Evolutionary conservation across 1,139 yeast genomes (phyloP), one percentile per base, ranked within the genome.

Genomic region (Suhomyces wounanorum): DNA sequence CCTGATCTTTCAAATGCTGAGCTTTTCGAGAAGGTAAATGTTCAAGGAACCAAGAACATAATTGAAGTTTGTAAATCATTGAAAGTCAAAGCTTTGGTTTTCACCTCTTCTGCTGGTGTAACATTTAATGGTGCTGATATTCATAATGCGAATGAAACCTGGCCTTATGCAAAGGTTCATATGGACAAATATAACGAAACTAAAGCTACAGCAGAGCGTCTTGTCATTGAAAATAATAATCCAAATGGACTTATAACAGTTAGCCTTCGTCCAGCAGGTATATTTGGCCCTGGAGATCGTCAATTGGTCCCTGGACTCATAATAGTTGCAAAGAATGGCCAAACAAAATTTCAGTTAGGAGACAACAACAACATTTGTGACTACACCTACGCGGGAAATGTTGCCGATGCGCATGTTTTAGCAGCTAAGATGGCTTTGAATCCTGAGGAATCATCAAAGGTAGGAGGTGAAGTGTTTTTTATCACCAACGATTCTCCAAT

Each of bases 351-450:
- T 68, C 99, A 95, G 69, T 77, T 95, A 47, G 99, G 99, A 57
- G 94, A 89, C 67, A 95, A 95, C 69, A 84, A 88, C 67, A 94
- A 94, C 65, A 72, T 95, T 53, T 95, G 94, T 63, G 99, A 95
- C 66, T 91, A 96, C 87, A 91, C 98, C 0, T 95, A 91, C 63
- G 99, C 88, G n/a, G 98, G 97, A n/a, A 95, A 95, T 68, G 98
- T 95, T 21, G 99, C 99, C 0, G 96, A 91, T 70, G 87, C 97
- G 6, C 99, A 95, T 68, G 91, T 94, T 9, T 75, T 94, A 49
- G 99, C 98, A 1, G 96, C 97, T 2, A 75, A 87, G 60, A 85
- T 85, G 68, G 70, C 92, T 17, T 69, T 90, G 48, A 73, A 78
- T 47, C 70, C 80, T 1, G 52, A 60, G 14, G 55, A 67, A 8